Percentiles rank a stretch among this genome's conserved stretches.
Conservation (phyloP, 2,329 filamentous ascomycete genomes). For the Pseudocercospora pini-densiflorae region DNA sequence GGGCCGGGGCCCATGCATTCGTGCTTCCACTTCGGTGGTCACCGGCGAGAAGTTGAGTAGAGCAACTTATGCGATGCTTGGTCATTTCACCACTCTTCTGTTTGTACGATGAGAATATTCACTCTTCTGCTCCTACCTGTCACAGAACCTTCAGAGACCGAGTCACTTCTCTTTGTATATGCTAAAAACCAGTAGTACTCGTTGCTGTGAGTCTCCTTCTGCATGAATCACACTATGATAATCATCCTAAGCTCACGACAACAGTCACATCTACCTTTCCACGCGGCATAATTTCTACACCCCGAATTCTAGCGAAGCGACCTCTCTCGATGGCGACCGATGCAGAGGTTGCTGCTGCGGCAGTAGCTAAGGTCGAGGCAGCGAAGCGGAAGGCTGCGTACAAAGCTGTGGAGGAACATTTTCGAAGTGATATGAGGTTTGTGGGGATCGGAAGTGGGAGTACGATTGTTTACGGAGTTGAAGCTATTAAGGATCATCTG, state of each 20-base stretch:
- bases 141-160: neutral
- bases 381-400: constrained; percentile 77
- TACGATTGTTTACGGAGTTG: constrained; percentile 83
- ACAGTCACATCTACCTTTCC: neutral
- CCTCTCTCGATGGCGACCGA: constrained; percentile 15
- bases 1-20: constrained; percentile 5
- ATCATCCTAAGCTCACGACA: neutral
- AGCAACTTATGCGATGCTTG: neutral
- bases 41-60: neutral
- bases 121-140: neutral
- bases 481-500: constrained; percentile 71
- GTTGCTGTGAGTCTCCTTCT: neutral
- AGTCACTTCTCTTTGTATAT: neutral
- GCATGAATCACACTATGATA: neutral
- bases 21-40: neutral
- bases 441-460: constrained; percentile 82
- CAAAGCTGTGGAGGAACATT: constrained; percentile 74
- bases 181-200: neutral
- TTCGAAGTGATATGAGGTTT: constrained; percentile 64
- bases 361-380: constrained; percentile 58
- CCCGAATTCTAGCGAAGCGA: neutral
- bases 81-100: neutral
- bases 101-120: neutral
- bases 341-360: constrained; percentile 13
- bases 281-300: neutral